A percentile compares a stretch with the other conserved stretches of the same genome.
Evolutionary conservation across 2,329 filamentous ascomycete genomes (phyloP).

Genomic region (Trichophyton rubrum): DNA sequence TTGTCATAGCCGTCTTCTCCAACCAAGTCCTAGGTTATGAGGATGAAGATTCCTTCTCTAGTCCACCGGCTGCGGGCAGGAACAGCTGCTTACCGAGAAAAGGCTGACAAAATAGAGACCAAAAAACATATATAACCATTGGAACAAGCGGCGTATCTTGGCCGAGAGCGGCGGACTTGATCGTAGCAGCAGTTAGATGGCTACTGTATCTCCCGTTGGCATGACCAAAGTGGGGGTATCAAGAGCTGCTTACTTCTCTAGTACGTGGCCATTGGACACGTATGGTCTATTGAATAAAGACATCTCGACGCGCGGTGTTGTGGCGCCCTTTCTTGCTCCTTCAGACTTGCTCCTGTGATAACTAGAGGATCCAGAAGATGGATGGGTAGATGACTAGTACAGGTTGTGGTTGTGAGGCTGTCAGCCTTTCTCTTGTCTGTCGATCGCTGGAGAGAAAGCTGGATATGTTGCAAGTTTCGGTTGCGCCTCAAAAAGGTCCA

Average conservation of each 20-base stretch:
- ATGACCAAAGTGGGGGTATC: neutral
- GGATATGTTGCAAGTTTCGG: neutral
- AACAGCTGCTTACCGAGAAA: conserved; percentile 30
- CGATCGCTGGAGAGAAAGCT: neutral
- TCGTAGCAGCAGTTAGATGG: neutral
- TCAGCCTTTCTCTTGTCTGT: neutral
- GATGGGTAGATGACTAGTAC: neutral
- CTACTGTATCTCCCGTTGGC: neutral
- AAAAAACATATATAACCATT: conserved; percentile 35
- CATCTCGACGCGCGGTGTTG: neutral
- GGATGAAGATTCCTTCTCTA: too few relatives aligned
- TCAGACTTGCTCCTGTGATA: neutral
- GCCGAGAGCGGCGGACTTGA: conserved; percentile 34
- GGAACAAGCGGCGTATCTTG: conserved; percentile 30
- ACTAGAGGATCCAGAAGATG: too few relatives aligned
- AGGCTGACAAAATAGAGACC: conserved; percentile 39
- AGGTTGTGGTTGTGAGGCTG: neutral
- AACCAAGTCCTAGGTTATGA: neutral
- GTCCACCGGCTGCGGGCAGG: too few relatives aligned
- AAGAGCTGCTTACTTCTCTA: conserved; percentile 19
- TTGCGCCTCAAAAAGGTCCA: neutral
- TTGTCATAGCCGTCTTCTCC: neutral
- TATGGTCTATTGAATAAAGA: conserved; percentile 20
- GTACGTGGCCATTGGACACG: conserved; percentile 30
- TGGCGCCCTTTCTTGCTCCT: neutral